Percentiles rank a stretch among this genome's conserved stretches.
phyloP scores from a whole-genome alignment of 225 moss, liverwort and hornwort genomes.

The Sphagnum contortum region DNA sequence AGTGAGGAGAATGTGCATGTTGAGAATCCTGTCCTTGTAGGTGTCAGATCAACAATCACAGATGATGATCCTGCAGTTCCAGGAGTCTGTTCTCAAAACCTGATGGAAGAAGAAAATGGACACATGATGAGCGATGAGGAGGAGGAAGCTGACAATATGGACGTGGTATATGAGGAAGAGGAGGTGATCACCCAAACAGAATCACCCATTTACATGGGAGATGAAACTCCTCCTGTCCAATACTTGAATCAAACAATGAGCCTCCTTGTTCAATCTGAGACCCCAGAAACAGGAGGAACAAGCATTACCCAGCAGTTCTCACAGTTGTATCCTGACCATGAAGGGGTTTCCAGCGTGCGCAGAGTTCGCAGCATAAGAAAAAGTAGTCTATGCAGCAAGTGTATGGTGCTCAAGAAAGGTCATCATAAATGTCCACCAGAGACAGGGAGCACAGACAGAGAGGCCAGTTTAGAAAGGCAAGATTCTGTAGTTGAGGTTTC shows the following conservation, averaged over 20 bases:
- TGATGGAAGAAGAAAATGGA: too few relatives aligned
- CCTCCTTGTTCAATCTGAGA: too few relatives aligned
- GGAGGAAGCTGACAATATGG: conserved; percentile 27
- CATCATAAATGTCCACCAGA: conserved; percentile 22
- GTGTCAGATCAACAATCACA: conserved; percentile 14
- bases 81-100: too few relatives aligned
- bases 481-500: conserved; percentile 23
- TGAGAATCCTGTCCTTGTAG: not conserved
- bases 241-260: too few relatives aligned
- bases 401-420: conserved; percentile 15
- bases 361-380: conserved; percentile 28
- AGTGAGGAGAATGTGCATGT: too few relatives aligned
- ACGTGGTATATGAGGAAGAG: conserved; percentile 12
- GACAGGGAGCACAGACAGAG: conserved; percentile 29
- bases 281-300: conserved; percentile 13
- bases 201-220: conserved; percentile 9
- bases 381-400: conserved; percentile 32
- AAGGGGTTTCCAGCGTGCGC: conserved; percentile 12
- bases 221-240: conserved; percentile 5
- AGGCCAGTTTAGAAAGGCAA: conserved; percentile 22
- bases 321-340: conserved; percentile 18
- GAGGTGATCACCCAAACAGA: conserved; percentile 3
- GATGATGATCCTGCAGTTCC: conserved; percentile 1
- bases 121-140: conserved; percentile 3
- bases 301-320: conserved; percentile 14